Evolutionary conservation across 352 stramenopile species (phyloP).

Genomic region (Globisporangium perplexum): DNA sequence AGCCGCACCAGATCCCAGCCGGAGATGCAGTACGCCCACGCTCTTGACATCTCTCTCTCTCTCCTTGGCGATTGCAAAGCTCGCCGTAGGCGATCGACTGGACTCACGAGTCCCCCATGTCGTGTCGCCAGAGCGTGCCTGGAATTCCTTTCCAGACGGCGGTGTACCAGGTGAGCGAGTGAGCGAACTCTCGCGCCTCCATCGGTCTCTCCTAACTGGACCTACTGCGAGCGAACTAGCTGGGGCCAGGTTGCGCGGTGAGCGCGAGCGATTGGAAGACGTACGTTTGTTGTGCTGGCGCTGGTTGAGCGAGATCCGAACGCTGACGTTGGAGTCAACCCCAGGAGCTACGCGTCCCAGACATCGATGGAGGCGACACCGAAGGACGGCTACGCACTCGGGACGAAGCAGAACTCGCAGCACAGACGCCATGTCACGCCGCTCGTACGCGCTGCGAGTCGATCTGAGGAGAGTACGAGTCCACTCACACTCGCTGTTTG

Average conservation of each 20-base stretch:
- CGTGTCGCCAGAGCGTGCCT: constrained; percentile 20
- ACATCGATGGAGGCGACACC: constrained; percentile 34
- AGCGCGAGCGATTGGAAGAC: constrained; percentile 64
- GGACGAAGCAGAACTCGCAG: constrained; percentile 44
- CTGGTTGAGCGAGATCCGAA: neutral
- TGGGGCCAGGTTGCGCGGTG: constrained; percentile 36
- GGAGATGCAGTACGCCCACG: constrained; percentile 18
- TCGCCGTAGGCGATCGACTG: neutral
- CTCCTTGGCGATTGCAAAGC: neutral
- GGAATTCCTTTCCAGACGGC: constrained; percentile 59
- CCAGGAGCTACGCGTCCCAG: constrained; percentile 60
- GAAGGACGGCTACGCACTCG: constrained; percentile 15
- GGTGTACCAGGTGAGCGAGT: constrained; percentile 45
- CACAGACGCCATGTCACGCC: constrained; percentile 59
- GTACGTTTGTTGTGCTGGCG: constrained; percentile 19
- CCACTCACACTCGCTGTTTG: neutral
- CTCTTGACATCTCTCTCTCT: neutral
- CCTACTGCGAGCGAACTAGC: constrained; percentile 15
- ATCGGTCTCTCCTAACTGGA: neutral
- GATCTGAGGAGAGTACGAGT: neutral
- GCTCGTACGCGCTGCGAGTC: constrained; percentile 23
- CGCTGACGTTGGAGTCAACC: neutral
- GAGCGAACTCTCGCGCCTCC: neutral
- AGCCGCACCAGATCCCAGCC: constrained; percentile 31
- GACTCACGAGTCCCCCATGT: neutral